Conservation (phyloP, 108 stramenopile genomes). For the Skeletonema menzelii region DNA sequence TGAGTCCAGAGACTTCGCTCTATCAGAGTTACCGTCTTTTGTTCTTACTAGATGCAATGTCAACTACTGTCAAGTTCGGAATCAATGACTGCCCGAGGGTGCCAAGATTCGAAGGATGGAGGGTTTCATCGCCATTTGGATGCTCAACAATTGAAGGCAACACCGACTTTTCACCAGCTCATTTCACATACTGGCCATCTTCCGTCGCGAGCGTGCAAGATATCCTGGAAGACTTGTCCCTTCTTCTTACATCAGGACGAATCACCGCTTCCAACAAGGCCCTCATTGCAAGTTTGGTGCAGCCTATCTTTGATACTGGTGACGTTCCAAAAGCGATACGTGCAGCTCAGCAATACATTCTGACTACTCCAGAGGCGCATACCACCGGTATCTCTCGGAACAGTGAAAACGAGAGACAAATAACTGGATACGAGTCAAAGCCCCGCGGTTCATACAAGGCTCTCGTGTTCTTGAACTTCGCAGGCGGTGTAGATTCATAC, state of each 20-base stretch:
- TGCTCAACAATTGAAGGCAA: conserved; percentile 22
- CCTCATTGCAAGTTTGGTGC: conserved; percentile 18
- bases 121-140: background rate
- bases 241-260: conserved; percentile 54
- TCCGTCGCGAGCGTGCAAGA: conserved; percentile 14
- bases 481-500: conserved; percentile 42
- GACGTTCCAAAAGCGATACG: conserved; percentile 28
- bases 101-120: conserved; percentile 19
- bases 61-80: conserved; percentile 30
- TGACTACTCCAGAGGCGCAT: conserved; percentile 51
- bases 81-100: conserved; percentile 18
- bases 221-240: conserved; percentile 52
- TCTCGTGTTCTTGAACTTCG: conserved; percentile 33
- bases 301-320: conserved; percentile 11
- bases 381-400: conserved; percentile 17
- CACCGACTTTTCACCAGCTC: conserved; percentile 12
- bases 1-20: conserved; percentile 40
- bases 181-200: conserved; percentile 15
- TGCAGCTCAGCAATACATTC: conserved; percentile 45
- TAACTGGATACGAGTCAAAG: conserved; percentile 7
- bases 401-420: conserved; percentile 1
- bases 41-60: conserved; percentile 24
- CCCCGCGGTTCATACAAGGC: conserved; percentile 41
- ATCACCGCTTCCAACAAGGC: conserved; percentile 14
- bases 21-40: conserved; percentile 16